Conservation (phyloP, 2,329 filamentous ascomycete species). For the Pseudogymnoascus sp. region DNA sequence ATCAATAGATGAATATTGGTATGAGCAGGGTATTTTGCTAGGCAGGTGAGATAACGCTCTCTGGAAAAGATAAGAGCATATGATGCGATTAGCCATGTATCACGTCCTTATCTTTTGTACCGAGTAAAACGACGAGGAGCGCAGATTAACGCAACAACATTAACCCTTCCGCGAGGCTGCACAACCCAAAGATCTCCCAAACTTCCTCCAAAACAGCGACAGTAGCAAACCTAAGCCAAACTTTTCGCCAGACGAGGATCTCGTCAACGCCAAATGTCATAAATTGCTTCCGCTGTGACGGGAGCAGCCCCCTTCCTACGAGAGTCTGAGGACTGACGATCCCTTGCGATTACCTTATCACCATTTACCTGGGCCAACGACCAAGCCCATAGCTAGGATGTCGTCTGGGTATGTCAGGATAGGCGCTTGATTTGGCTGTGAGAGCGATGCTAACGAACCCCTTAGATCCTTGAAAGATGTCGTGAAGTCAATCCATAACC, state of each 20-base stretch:
- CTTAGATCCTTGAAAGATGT: conserved; percentile 46
- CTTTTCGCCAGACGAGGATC: not conserved
- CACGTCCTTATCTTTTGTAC: conserved; percentile 2
- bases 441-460: not conserved
- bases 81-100: conserved; percentile 8
- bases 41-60: not conserved
- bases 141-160: conserved; percentile 7
- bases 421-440: not conserved
- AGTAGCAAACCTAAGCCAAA: not conserved
- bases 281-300: not conserved
- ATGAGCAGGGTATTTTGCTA: not conserved
- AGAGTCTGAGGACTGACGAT: not conserved
- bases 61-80: not conserved
- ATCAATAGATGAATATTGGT: not conserved
- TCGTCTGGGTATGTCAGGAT: not conserved
- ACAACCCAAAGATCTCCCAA: not conserved
- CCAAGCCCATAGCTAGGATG: not conserved
- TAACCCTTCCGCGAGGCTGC: not conserved
- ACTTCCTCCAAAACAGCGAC: not conserved
- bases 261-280: not conserved
- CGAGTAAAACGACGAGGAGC: not conserved
- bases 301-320: not conserved
- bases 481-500: conserved; percentile 47
- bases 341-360: not conserved
- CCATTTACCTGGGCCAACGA: not conserved